Base-by-base conservation (phyloP, 2,329 filamentous ascomycete species). In the Lecanicillium sp. region DNA sequence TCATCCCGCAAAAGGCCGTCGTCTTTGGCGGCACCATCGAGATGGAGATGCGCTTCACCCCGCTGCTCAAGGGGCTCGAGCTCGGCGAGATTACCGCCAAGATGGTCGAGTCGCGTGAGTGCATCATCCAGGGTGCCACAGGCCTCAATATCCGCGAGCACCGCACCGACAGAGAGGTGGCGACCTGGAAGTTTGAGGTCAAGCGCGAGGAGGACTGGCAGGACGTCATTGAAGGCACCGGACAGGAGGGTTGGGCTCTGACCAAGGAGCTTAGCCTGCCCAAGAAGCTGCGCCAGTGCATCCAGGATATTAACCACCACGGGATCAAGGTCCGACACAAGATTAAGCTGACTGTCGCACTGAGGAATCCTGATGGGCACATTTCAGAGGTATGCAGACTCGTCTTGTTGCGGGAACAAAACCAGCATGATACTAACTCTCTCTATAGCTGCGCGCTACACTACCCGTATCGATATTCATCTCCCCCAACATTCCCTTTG, bases 301-400 rank as follows among this genome's bases (percentile, higher is more conserved):
- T 95, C 36, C 92, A 98, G 60, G 89, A 95, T 53, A 81, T 92
- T 33, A 87, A 94, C 52, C 81, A 83, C 17, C 81, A 87, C 51
- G 86, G 87, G 36, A 94, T 98, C 65, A 95, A 92, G 60, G 76
- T 97, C 37, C 77, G 87, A 40, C 92, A 98, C 61, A 94, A 94
- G 64, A 74, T 97, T 49, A 90, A 90, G 65, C 74, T 97, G 54
- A 87, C 87, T 36, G 82, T 97, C 44, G 87, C 90, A 33, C 74
- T 98, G 29, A 84, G 88, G 60, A 97, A 98, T 52, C 90, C 92
- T 1, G 92, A 98, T 57, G 90, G 89, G 0, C 92, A 97, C 56
- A 74, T 89, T 40, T 96, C 89, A 40, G 90, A 97, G 73, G 79
- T 84, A 69, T 53, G 13, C n/a, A 27, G 28, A 19, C 11, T 11